Evolutionary conservation across 148 eudicot genomes (phyloP).

Genomic region (Diospyros lotus): DNA sequence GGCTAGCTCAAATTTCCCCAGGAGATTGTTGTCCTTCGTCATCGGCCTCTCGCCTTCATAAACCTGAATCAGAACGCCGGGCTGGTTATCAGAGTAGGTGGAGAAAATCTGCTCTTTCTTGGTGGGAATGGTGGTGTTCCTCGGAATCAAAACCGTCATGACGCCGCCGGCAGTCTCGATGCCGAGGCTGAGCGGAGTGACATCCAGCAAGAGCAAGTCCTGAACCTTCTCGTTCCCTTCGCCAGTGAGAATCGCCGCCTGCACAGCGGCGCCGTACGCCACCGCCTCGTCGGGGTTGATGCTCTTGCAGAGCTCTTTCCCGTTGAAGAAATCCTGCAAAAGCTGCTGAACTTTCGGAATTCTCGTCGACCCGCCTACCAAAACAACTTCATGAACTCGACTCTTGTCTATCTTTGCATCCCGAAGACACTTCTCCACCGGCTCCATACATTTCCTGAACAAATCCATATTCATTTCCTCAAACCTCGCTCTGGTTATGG

Average conservation of each 20-base stretch:
- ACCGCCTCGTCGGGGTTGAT: constrained; percentile 24
- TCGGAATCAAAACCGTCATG: no score
- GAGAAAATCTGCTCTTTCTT: constrained; percentile 13
- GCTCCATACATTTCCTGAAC: no score
- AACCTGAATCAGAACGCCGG: not conserved
- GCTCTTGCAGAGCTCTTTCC: no score
- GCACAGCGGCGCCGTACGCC: constrained; percentile 43
- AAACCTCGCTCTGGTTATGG: constrained; percentile 4
- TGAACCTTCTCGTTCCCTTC: constrained; percentile 49
- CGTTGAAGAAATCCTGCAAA: no score
- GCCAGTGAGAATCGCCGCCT: constrained; percentile 43
- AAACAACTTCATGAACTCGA: constrained; percentile 10
- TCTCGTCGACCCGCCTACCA: not conserved
- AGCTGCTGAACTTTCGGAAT: constrained; percentile 22
- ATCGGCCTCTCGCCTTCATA: constrained; percentile 35
- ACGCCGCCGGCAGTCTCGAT: no score
- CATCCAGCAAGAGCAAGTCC: constrained; percentile 35
- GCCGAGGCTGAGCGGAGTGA: constrained; percentile 41
- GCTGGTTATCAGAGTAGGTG: constrained; percentile 32
- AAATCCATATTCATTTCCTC: constrained; percentile 30
- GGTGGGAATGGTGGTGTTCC: no score
- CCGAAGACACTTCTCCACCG: constrained; percentile 22
- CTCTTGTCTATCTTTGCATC: constrained; percentile 38
- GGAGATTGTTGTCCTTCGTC: constrained; percentile 34
- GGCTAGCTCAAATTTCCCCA: constrained; percentile 32